Evolutionary conservation across 177 flowering plant genomes (phyloP), one percentile per base, ranked within the genome.

Genomic region (Vitis hybrid): DNA sequence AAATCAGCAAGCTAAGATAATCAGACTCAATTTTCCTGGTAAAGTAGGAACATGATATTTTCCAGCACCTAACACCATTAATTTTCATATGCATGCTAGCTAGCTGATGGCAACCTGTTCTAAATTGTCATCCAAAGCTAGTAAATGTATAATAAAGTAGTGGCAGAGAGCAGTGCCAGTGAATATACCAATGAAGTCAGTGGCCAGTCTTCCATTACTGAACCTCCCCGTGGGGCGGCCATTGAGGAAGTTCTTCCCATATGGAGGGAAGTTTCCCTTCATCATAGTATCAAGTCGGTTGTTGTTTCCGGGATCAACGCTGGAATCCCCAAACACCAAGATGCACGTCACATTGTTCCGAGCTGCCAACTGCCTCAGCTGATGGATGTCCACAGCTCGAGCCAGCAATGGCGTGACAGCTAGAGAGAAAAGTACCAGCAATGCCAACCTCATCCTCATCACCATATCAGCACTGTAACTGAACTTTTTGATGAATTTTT

Each of bases 301-400:
- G 71, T 92, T 92, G 66, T 92, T 92, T 1, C 95, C 97, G 2
- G 94, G 91, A 80, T 92, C 97, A 14, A 90, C 93, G 49, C 83
- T 88, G 0, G 97, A 92, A 60, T 90, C 95, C 11, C 95, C 95
- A 38, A 92, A 89, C 8, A 90, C 93, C 31, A 92, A 53, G 0
- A 90, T 15, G 51, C 87, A 71, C 4, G 87, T 83, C 53, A 82
- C 68, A 51, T 88, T 86, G 24, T 78, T 57, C 49, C 59, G 53
- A 5, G 76, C 79, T 0, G 82, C 89, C 63, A 77, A 2, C 61
- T 51, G 44, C 75, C 87, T 79, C 51, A 84, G 13, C 50, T 71
- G 56, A 9, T 4, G 22, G n/a, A 79, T 18, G 50, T 70, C 77
- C 18, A 79, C 0, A 18, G 74, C 80, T 20, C 18, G 18, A 5